A percentile compares a stretch with the other conserved stretches of the same genome.
phyloP scores from a whole-genome alignment of 2,329 filamentous ascomycete species.

The Trichoderma sp. region DNA sequence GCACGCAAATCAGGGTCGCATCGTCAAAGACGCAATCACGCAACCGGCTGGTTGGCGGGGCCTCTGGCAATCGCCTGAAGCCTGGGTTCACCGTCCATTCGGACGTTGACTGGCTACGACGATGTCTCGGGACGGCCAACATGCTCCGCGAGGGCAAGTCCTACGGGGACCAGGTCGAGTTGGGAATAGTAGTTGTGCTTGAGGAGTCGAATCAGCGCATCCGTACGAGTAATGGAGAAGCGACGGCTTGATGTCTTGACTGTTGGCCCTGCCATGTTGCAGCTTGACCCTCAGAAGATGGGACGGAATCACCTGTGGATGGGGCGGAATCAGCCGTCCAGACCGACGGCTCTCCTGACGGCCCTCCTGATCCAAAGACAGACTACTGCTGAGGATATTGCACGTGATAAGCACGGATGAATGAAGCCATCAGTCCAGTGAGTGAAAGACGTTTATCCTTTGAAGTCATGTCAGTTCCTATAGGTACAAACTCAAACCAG shows the following conservation, averaged over 20 bases:
- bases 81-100: not conserved
- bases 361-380: not conserved
- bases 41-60: not conserved
- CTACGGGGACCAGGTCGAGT: not conserved
- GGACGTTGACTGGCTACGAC: not conserved
- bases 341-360: not conserved
- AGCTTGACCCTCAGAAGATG: not conserved
- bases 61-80: not conserved
- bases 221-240: not conserved
- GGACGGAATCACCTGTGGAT: not conserved
- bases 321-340: not conserved
- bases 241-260: not conserved
- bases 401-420: not conserved
- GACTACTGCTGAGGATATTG: not conserved
- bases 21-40: constrained; percentile 20
- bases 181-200: not conserved
- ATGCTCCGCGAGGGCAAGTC: not conserved
- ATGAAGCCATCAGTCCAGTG: not conserved
- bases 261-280: not conserved
- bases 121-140: constrained; percentile 1
- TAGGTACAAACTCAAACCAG: too few species aligned
- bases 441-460: too few species aligned
- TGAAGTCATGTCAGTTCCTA: too few species aligned
- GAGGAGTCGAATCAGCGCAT: constrained; percentile 2
- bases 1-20: constrained; percentile 4